Base-by-base conservation (phyloP, 2,329 filamentous ascomycete genomes). In the Epichloe sp. region DNA sequence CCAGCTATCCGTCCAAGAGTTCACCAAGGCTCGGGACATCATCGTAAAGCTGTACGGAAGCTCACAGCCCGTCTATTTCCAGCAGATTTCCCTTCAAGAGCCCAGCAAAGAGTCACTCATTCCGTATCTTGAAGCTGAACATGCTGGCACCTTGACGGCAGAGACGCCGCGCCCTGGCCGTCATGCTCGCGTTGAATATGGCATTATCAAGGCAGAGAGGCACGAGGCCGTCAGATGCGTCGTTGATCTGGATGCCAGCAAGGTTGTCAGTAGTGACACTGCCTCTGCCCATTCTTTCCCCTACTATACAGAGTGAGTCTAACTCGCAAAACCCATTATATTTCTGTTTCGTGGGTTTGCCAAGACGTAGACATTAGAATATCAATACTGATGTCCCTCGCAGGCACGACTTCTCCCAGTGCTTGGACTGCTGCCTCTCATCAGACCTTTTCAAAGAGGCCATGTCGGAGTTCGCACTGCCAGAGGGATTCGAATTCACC, bases 1-100 rank as follows among this genome's bases (percentile, higher is more conserved):
- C 36, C 73, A 70, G 43, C 69, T 81, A 44, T 71, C 66, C 15
- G 56, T 67, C 26, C 67, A 70, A n/a, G 78, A 81, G 63, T 75
- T 76, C 41, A 61, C 64, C 50, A 58, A 57, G 15, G 75, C 76
- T 43, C 68, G 75, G 15, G 71, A 77, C 49, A 53, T 62, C 55
- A 62, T 77, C 36, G 57, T 76, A 38, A 65, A 67, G 37, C 52
- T 56, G 8, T 56, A 65, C 17, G 55, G 53, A 15, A 2, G 58
- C 15, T 53, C 55, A 4, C 53, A 53, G 3, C 48, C 58, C 12
- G 54, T 70, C 23, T 66, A 61, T 54, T 71, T 70, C 70, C 84
- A 86, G 59, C 72, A 76, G 48, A 77, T 87, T 38, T 82, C 76
- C 46, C 68, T 84, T 6, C 69, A 82, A 42, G 81, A 86, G 56